Evolutionary conservation across 2,329 filamentous ascomycete genomes (phyloP), one percentile per base, ranked within the genome.

Genomic region (Diaporthe citriasiana): DNA sequence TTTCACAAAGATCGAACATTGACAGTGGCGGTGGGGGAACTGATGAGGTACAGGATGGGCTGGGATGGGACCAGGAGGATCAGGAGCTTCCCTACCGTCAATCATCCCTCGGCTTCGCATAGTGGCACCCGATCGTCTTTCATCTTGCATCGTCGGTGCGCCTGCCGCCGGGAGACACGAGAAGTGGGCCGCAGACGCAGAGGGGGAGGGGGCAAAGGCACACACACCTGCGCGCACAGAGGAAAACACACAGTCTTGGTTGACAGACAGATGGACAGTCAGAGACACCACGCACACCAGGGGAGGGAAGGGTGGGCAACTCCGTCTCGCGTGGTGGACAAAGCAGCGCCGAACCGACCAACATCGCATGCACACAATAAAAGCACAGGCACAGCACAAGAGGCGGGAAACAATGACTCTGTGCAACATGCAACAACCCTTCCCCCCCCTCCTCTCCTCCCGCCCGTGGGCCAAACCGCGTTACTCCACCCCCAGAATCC

Each of bases 71-170:
- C 17, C 17, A 33, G 22, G 63, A 40, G 47, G 45, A 25, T 35
- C 30, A 51, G 63, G 45, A 35, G 47, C 38, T 38, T 33, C 9
- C 42, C 45, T 35, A 17, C 25, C 27, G 59, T 33, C 15, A 63
- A 27, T 56, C 55, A 57, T 42, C 51, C 65, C 42, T 40, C 33
- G 30, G 56, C 42, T 63, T 74, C 66, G 35, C 53, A 50, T 25
- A 68, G 73, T 74, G 59, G 53, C 35, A 74, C 73, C 71, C 69
- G 73, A 74, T 74, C 70, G 60, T 59, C 71, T 56, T 50, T 59
- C 59, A 74, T 74, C 73, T 74, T 60, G 73, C 73, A 74, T 74
- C 33, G 42, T 72, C 69, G 47, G 68, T 57, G 73, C 69, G 69
- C 50, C 30, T 45, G 38, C 59, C 60, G 51, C 69, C 69, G 69